Evolutionary conservation across 148 eudicot genomes (phyloP).

Genomic region (Dysphania ambrosioides): DNA sequence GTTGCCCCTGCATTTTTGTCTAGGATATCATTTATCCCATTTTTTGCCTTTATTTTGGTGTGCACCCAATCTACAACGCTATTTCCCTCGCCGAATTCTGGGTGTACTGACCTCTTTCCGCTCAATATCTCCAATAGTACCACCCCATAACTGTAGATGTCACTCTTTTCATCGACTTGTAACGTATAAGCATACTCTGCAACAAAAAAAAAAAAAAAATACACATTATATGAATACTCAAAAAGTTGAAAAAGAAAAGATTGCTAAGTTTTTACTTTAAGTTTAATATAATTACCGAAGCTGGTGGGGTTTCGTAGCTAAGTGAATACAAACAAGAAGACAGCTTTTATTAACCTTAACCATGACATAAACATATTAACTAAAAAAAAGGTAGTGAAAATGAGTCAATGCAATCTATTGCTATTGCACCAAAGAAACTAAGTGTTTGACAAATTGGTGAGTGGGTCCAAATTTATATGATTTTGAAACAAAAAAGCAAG

Average conservation of each 20-base stretch:
- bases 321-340: slow-evolving; percentile 34
- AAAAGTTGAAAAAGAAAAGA: not conserved
- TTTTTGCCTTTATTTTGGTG: slow-evolving; percentile 54
- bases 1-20: slow-evolving; percentile 83
- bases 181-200: slow-evolving; percentile 90
- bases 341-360: slow-evolving; percentile 22
- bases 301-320: slow-evolving; percentile 10
- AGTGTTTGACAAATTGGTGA: slow-evolving; percentile 30
- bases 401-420: slow-evolving; percentile 29
- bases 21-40: slow-evolving; percentile 48
- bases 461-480: slow-evolving; percentile 29
- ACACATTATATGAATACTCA: not conserved
- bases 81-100: slow-evolving; percentile 85
- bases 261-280: not conserved
- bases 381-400: slow-evolving; percentile 12
- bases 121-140: slow-evolving; percentile 71
- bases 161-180: slow-evolving; percentile 97
- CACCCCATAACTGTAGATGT: slow-evolving; percentile 89
- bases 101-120: slow-evolving; percentile 70
- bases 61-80: slow-evolving; percentile 89
- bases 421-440: slow-evolving; percentile 30
- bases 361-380: slow-evolving; percentile 17
- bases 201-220: slow-evolving; percentile 6
- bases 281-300: not conserved
- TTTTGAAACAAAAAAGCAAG: slow-evolving; percentile 24